phyloP scores from a whole-genome alignment of 768 basidiomycete species.

The Tubosaeta sp. region DNA sequence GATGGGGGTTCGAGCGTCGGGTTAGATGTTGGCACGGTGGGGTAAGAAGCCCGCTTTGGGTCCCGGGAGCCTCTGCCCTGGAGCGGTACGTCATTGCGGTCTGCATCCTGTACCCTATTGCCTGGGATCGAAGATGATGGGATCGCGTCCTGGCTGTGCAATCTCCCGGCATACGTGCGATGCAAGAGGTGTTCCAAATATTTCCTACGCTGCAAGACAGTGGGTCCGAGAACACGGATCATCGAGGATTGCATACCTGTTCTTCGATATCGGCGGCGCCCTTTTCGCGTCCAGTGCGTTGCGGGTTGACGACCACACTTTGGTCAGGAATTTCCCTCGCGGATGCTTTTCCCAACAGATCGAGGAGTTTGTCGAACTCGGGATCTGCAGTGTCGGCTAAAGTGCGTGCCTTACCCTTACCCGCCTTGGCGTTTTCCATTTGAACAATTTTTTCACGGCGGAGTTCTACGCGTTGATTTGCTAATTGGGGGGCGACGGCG shows the following conservation, averaged over 20 bases:
- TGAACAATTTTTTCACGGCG: slow-evolving; percentile 64
- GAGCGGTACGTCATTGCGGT: neutral
- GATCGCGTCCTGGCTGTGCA: slow-evolving; percentile 77
- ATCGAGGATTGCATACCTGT: slow-evolving; percentile 45
- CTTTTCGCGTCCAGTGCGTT: slow-evolving; percentile 52
- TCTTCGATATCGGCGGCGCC: slow-evolving; percentile 53
- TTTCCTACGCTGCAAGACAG: slow-evolving; percentile 50
- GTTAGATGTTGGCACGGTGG: slow-evolving; percentile 3
- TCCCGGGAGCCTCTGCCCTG: slow-evolving; percentile 10
- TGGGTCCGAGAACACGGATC: slow-evolving; percentile 6
- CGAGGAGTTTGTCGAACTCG: slow-evolving; percentile 70
- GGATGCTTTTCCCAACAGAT: slow-evolving; percentile 67
- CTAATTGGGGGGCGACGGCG: slow-evolving; percentile 78
- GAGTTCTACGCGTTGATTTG: slow-evolving; percentile 91
- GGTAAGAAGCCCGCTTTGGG: slow-evolving; percentile 22
- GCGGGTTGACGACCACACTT: slow-evolving; percentile 61
- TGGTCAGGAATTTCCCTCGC: slow-evolving; percentile 66
- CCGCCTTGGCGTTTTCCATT: slow-evolving; percentile 65
- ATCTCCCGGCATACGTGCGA: slow-evolving; percentile 68
- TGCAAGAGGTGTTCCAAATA: slow-evolving; percentile 72
- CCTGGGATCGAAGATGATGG: slow-evolving; percentile 22
- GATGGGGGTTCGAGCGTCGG: slow-evolving; percentile 12
- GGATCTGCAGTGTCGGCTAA: slow-evolving; percentile 25
- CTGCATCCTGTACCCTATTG: neutral
- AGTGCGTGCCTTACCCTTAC: slow-evolving; percentile 46